Conservation (phyloP, 495 filamentous ascomycete species). For the Aspergillus campestris region DNA sequence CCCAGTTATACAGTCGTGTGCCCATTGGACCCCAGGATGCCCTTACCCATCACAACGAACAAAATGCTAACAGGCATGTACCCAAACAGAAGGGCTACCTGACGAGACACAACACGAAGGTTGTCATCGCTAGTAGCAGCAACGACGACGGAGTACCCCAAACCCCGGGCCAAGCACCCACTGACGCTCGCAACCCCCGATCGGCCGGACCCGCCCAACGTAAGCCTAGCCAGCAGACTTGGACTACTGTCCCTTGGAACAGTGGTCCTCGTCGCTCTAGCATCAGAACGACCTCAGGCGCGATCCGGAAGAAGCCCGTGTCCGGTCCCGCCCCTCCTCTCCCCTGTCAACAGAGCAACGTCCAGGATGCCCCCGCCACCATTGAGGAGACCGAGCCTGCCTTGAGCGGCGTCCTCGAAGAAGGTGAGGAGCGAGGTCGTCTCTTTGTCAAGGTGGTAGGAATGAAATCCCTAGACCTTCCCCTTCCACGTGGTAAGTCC, state of each 20-base stretch:
- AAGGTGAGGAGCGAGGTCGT: slow-evolving; percentile 81
- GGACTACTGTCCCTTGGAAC: slow-evolving; percentile 97
- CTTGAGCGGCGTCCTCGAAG: slow-evolving; percentile 51
- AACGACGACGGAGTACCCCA: slow-evolving; percentile 37
- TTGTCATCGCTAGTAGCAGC: slow-evolving; percentile 79
- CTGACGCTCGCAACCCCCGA: slow-evolving; percentile 47
- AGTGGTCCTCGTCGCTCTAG: slow-evolving; percentile 61
- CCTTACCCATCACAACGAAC: slow-evolving; percentile 1
- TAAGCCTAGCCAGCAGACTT: slow-evolving; percentile 73
- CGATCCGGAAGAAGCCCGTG: slow-evolving; percentile 56
- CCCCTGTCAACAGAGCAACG: slow-evolving; percentile 80
- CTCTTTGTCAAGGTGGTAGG: slow-evolving; percentile 96
- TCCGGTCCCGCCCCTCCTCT: slow-evolving; percentile 67
- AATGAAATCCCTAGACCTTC: slow-evolving; percentile 88
- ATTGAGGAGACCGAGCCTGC: slow-evolving; percentile 52
- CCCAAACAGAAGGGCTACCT: slow-evolving; percentile 87
- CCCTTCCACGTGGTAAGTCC: slow-evolving; percentile 75
- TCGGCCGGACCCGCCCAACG: slow-evolving; percentile 65
- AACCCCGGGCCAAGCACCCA: slow-evolving; percentile 39
- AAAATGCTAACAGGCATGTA: slow-evolving; percentile 48
- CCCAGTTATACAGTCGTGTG: slow-evolving; percentile 15
- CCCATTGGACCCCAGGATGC: slow-evolving; percentile 6
- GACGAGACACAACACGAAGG: slow-evolving; percentile 97
- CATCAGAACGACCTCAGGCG: slow-evolving; percentile 47
- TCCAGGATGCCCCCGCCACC: slow-evolving; percentile 49